Conservation (phyloP, 305 asterid species). For the Fraxinus platypoda region DNA sequence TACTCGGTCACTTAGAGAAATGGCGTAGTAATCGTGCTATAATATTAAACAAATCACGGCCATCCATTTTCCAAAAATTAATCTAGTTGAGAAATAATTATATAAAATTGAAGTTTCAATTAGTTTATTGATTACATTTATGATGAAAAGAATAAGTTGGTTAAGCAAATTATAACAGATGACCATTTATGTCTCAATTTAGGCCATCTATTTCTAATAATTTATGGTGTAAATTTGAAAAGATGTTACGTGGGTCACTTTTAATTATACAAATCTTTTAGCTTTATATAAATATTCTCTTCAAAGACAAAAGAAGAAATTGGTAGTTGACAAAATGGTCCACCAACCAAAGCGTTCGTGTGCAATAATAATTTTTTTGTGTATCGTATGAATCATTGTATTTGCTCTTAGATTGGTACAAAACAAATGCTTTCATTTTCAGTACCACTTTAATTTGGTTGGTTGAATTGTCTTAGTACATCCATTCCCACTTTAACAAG, state of each 20-base stretch:
- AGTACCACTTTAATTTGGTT: background rate
- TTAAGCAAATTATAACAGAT: background rate
- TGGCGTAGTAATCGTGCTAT: background rate
- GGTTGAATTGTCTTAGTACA: background rate
- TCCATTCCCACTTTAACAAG: background rate
- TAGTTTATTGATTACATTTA: background rate
- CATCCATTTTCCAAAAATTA: background rate
- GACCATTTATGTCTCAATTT: background rate
- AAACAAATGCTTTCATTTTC: background rate
- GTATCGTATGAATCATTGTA: background rate
- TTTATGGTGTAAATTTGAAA: background rate
- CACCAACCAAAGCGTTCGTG: slow-evolving; percentile 7
- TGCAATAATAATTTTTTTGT: background rate
- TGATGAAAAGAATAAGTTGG: background rate
- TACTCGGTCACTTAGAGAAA: background rate
- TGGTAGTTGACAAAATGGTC: slow-evolving; percentile 28
- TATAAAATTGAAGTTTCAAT: background rate
- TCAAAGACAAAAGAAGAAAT: slow-evolving; percentile 19
- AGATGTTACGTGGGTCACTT: background rate
- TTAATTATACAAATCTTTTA: background rate
- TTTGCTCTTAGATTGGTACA: background rate
- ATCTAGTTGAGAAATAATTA: background rate
- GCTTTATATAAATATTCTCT: background rate
- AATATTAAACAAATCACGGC: too few species aligned
- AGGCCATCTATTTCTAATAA: background rate